phyloP scores from a whole-genome alignment of 2,329 filamentous ascomycete species.

The Venturia carpophila region DNA sequence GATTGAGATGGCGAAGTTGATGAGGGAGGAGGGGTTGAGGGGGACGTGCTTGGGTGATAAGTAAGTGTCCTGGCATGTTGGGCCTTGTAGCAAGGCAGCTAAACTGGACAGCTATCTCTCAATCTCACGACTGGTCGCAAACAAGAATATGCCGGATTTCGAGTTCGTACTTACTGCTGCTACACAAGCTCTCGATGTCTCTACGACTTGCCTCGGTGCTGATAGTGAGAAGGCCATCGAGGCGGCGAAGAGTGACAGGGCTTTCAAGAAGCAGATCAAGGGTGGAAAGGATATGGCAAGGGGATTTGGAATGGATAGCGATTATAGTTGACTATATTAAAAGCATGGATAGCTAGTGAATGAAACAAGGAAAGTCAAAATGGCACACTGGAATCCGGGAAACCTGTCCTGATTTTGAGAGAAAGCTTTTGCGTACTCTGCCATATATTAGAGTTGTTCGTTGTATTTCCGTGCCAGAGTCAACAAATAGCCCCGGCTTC shows the following conservation, averaged over 20 bases:
- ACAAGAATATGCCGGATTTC: background rate
- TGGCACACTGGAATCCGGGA: no score
- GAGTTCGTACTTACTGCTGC: conserved; percentile 11
- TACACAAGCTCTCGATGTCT: conserved; percentile 14
- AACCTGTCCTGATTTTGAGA: no score
- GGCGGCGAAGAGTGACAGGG: conserved; percentile 13
- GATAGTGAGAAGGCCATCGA: conserved; percentile 14
- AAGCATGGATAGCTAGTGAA: background rate
- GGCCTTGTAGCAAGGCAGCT: background rate
- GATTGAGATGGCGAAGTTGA: conserved; percentile 10
- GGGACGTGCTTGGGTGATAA: conserved; percentile 2
- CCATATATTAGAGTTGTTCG: no score
- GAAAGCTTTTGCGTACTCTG: no score
- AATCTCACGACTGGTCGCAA: conserved; percentile 8
- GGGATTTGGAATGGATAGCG: background rate
- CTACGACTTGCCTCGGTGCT: background rate
- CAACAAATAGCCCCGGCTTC: no score
- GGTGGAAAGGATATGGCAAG: background rate
- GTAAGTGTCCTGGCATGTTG: background rate
- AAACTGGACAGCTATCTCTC: conserved; percentile 3
- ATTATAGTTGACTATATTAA: background rate
- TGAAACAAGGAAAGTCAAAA: no score
- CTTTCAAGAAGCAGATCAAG: conserved; percentile 9
- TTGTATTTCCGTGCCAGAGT: no score
- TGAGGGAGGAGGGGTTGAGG: conserved; percentile 14